Evolutionary conservation across 1,139 yeast genomes (phyloP).

Genomic region (Saccharomyces hybrid): DNA sequence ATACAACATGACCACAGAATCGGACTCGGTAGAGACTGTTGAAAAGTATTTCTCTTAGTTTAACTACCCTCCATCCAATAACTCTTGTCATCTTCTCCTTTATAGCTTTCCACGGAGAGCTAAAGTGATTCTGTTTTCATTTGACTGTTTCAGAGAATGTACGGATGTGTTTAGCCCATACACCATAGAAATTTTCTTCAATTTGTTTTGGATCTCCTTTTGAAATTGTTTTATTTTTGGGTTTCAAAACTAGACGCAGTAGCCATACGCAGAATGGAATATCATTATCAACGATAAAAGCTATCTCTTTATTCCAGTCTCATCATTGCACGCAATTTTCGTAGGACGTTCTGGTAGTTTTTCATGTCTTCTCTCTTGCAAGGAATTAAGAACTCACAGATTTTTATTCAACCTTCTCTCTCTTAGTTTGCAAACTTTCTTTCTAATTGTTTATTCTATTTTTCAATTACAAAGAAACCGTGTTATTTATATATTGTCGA

Average conservation of each 20-base stretch:
- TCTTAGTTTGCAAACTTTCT: not conserved
- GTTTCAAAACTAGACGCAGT: not conserved
- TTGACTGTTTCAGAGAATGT: not conserved
- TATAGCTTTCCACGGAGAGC: not conserved
- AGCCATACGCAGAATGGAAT: not conserved
- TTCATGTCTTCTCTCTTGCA: not conserved
- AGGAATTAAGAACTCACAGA: not conserved
- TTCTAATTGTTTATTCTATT: not conserved
- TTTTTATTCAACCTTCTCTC: not conserved
- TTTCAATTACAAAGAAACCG: not conserved
- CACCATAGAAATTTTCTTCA: not conserved
- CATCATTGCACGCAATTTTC: not conserved
- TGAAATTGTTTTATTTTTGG: not conserved
- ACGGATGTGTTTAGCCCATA: not conserved
- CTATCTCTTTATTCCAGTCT: not conserved
- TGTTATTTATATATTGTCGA: slow-evolving; percentile 42
- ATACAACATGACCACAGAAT: too few relatives aligned
- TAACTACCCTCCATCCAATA: too few relatives aligned
- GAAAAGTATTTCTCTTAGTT: too few relatives aligned
- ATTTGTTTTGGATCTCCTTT: not conserved
- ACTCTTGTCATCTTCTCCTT: not conserved
- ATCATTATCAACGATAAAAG: not conserved
- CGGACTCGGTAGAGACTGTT: too few relatives aligned
- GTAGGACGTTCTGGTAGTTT: not conserved
- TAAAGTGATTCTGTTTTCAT: not conserved